Percentiles rank a stretch among this genome's conserved stretches.
phyloP scores from a whole-genome alignment of 495 filamentous ascomycete genomes.

The Letharia columbiana region DNA sequence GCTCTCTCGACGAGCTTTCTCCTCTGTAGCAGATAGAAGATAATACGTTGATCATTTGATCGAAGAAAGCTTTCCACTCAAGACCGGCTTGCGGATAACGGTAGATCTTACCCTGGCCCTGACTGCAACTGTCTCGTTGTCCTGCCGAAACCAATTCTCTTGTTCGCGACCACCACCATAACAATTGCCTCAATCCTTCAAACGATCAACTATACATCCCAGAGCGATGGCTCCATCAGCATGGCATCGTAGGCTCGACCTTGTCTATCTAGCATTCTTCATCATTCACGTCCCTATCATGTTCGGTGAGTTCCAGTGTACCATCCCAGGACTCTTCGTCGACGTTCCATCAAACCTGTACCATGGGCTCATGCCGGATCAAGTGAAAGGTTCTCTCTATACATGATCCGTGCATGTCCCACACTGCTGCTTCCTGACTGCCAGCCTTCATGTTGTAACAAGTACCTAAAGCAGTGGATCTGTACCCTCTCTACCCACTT shows the following conservation, averaged over 20 bases:
- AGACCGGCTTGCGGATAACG: not conserved
- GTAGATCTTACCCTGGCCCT: not conserved
- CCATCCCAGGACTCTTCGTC: not conserved
- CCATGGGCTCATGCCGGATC: not conserved
- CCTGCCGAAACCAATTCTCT: not conserved
- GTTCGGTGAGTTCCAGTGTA: conserved; percentile 13
- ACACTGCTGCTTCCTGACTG: not conserved
- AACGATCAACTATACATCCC: not conserved
- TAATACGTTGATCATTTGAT: not conserved
- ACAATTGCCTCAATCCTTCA: not conserved
- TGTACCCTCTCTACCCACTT: conserved; percentile 23
- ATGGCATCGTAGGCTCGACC: conserved; percentile 12
- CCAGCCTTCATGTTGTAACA: not conserved
- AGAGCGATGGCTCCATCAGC: conserved; percentile 5
- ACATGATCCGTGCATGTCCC: not conserved
- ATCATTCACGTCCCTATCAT: conserved; percentile 26
- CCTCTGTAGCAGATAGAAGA: not conserved
- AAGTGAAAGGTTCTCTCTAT: not conserved
- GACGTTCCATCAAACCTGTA: not conserved
- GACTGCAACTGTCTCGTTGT: not conserved
- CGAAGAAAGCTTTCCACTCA: not conserved
- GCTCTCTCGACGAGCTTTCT: not conserved
- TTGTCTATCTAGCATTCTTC: conserved; percentile 25
- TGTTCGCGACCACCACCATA: not conserved
- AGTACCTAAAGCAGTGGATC: conserved; percentile 20